Conservation (phyloP, 2,329 filamentous ascomycete genomes). For the Cladosporium sp. region DNA sequence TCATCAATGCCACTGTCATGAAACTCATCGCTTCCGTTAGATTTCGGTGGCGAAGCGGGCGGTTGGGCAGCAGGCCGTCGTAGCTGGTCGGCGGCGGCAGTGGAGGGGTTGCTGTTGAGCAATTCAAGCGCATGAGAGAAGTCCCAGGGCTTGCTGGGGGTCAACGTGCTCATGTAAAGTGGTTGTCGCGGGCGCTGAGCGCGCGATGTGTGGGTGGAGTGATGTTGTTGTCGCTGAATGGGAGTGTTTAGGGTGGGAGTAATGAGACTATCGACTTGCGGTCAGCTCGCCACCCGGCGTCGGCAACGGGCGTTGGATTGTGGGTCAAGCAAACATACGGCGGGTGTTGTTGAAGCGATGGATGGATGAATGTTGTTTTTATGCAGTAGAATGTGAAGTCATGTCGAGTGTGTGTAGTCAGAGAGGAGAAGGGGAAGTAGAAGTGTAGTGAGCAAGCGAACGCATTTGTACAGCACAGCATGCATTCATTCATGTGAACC, state of each 20-base stretch:
- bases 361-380: neutral
- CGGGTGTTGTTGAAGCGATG: neutral
- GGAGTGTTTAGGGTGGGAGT: neutral
- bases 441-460: too few relatives aligned
- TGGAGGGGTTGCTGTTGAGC: constrained; percentile 29
- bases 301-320: neutral
- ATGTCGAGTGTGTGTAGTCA: neutral
- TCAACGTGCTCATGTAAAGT: constrained; percentile 28
- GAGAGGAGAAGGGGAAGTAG: too few relatives aligned
- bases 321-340: constrained; percentile 9
- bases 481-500: too few relatives aligned
- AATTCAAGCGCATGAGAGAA: constrained; percentile 43
- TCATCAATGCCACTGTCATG: constrained; percentile 10
- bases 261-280: constrained; percentile 8
- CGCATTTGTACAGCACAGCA: too few relatives aligned
- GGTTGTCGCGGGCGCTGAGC: constrained; percentile 14
- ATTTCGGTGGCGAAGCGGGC: constrained; percentile 7
- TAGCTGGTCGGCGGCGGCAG: constrained; percentile 7
- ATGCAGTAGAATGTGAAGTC: neutral
- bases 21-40: constrained; percentile 8
- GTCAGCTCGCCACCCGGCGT: constrained; percentile 12
- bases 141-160: constrained; percentile 40
- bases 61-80: constrained; percentile 4
- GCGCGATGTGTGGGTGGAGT: constrained; percentile 3
- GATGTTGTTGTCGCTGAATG: neutral